phyloP scores from a whole-genome alignment of 768 basidiomycete species.

The Podaxis sp. region DNA sequence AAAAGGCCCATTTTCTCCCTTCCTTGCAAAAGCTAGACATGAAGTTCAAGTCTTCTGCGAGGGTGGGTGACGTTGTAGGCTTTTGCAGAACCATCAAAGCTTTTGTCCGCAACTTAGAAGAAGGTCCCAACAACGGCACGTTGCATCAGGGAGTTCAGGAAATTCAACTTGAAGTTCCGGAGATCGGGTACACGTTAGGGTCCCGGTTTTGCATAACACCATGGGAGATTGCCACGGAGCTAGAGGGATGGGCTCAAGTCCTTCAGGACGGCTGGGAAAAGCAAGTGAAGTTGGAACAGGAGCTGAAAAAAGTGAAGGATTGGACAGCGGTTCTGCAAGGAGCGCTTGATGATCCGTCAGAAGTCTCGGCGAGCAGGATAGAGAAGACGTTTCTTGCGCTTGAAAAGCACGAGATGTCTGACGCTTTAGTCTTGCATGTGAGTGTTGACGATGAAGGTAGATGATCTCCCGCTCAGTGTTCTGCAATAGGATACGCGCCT shows the following conservation, averaged over 20 bases:
- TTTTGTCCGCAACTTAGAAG: neutral
- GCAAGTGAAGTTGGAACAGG: neutral
- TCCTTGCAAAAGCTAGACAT: neutral
- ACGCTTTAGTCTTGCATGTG: too few relatives aligned
- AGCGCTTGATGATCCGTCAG: neutral
- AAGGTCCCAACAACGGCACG: neutral
- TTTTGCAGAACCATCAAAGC: neutral
- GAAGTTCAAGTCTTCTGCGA: neutral
- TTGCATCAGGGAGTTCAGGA: neutral
- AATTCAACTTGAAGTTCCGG: neutral
- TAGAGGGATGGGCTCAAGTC: neutral
- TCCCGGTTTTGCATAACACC: neutral
- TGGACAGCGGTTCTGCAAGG: neutral
- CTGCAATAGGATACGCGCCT: too few relatives aligned
- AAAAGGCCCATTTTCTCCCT: neutral
- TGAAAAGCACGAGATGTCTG: too few relatives aligned
- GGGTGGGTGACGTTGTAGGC: neutral
- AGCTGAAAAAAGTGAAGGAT: neutral
- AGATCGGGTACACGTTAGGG: neutral
- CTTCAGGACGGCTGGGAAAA: neutral
- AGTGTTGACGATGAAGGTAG: too few relatives aligned
- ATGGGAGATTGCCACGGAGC: neutral
- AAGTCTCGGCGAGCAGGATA: too few relatives aligned
- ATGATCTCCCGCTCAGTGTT: too few relatives aligned
- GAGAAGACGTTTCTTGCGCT: too few relatives aligned